Percentiles rank a stretch among this genome's conserved stretches.
phyloP scores from a whole-genome alignment of 202 grass and related monocot genomes.

The Dendrocalamus latiflorus region DNA sequence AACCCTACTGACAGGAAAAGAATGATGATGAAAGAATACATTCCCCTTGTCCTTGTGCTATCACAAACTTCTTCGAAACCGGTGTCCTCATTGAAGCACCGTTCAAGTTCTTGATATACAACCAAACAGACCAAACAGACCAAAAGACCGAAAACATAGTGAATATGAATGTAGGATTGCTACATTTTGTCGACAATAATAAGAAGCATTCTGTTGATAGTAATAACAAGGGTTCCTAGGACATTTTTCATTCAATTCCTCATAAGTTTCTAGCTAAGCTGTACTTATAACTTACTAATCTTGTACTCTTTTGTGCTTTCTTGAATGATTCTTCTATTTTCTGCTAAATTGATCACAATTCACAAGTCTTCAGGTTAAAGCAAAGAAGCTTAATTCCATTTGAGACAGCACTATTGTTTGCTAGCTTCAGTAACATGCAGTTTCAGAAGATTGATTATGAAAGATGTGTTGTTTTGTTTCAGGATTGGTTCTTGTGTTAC shows the following conservation, averaged over 20 bases:
- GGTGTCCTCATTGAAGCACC: neutral
- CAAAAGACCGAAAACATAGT: constrained; percentile 27
- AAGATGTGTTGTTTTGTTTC: too few relatives aligned
- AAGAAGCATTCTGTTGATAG: neutral
- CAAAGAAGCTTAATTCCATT: neutral
- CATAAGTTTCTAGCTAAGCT: neutral
- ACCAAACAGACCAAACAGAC: constrained; percentile 6
- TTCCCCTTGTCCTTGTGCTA: constrained; percentile 6
- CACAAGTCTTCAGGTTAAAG: neutral
- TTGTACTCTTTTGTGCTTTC: neutral
- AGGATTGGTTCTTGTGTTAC: too few relatives aligned
- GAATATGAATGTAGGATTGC: constrained; percentile 1
- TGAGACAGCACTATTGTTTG: neutral
- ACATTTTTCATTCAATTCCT: neutral
- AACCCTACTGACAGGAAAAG: constrained; percentile 31
- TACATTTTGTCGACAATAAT: too few relatives aligned
- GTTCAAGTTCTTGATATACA: constrained; percentile 37
- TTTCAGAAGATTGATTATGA: neutral
- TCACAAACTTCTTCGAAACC: neutral
- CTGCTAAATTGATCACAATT: neutral
- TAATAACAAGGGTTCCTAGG: neutral
- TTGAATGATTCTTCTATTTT: neutral
- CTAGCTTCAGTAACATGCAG: neutral
- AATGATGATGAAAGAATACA: neutral
- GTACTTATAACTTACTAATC: neutral